phyloP scores from a whole-genome alignment of 768 basidiomycete species.

The Lactarius evosmus region DNA sequence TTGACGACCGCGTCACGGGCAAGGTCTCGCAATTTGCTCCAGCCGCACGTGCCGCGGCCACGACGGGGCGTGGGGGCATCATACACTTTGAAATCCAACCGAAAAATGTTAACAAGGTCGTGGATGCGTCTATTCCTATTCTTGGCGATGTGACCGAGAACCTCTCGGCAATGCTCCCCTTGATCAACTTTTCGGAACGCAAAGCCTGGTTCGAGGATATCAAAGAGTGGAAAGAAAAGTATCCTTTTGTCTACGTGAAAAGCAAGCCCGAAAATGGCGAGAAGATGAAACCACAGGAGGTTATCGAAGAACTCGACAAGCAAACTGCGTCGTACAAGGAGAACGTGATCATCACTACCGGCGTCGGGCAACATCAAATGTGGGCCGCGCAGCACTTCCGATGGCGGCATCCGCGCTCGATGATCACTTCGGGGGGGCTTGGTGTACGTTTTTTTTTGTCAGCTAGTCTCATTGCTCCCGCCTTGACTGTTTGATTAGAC shows the following conservation, averaged over 20 bases:
- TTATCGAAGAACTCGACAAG: conserved; percentile 85
- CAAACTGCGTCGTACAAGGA: conserved; percentile 81
- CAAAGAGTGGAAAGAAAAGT: conserved; percentile 77
- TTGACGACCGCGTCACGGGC: conserved; percentile 97
- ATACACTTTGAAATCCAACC: conserved; percentile 99
- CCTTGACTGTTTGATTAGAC: conserved; percentile 49
- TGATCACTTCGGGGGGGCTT: conserved; percentile 93
- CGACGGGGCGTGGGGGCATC: conserved; percentile 86
- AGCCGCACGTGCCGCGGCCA: conserved; percentile 80
- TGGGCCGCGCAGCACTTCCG: conserved; percentile 96
- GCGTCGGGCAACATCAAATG: conserved; percentile 99
- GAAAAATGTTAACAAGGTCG: conserved; percentile 99
- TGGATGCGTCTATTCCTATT: conserved; percentile 90
- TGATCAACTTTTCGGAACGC: conserved; percentile 63
- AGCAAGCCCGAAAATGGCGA: conserved; percentile 49
- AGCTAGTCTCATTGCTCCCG: background rate
- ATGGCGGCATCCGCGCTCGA: conserved; percentile 81
- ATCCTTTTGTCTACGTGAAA: conserved; percentile 85
- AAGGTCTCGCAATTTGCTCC: conserved; percentile 89
- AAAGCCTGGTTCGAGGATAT: conserved; percentile 82
- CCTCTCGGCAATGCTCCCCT: conserved; percentile 75
- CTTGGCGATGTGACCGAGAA: conserved; percentile 90
- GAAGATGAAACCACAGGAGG: conserved; percentile 93
- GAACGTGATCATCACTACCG: conserved; percentile 84
- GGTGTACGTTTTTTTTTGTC: conserved; percentile 66